phyloP scores from a whole-genome alignment of 2,329 filamentous ascomycete species.

The Pseudogymnoascus sp. region DNA sequence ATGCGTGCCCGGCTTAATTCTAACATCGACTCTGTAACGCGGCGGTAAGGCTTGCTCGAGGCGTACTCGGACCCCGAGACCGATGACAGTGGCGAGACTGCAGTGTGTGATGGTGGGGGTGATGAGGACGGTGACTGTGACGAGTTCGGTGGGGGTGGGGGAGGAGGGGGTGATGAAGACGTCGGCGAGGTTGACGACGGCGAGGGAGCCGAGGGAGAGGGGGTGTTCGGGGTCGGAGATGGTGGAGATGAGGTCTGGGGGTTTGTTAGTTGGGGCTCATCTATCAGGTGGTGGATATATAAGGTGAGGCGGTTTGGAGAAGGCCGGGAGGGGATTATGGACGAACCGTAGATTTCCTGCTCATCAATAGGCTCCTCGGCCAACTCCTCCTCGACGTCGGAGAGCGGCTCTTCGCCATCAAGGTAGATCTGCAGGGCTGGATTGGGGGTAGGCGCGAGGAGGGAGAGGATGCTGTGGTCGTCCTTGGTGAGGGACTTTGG shows the following conservation, averaged over 20 bases:
- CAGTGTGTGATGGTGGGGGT: constrained; percentile 97
- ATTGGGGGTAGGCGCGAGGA: constrained; percentile 21
- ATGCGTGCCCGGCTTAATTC: constrained; percentile 94
- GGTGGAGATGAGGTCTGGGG: constrained; percentile 78
- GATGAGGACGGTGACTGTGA: constrained; percentile 74
- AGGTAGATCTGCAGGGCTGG: constrained; percentile 13
- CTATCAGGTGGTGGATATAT: not conserved
- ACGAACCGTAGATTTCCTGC: constrained; percentile 86
- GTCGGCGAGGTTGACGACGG: constrained; percentile 92
- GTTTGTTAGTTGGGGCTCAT: constrained; percentile 30
- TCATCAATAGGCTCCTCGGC: constrained; percentile 82
- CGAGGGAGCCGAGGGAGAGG: constrained; percentile 83
- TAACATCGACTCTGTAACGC: constrained; percentile 84
- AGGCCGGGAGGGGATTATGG: not conserved
- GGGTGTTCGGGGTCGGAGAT: constrained; percentile 97
- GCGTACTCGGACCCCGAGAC: constrained; percentile 82
- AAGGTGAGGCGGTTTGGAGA: not conserved
- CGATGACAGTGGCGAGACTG: constrained; percentile 92
- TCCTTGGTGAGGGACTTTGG: constrained; percentile 38
- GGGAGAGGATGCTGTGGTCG: constrained; percentile 22
- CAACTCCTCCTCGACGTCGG: constrained; percentile 48
- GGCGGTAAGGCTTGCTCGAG: constrained; percentile 87
- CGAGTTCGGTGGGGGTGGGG: constrained; percentile 51
- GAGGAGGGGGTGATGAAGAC: constrained; percentile 66
- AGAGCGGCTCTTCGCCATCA: constrained; percentile 27